Percentiles rank a stretch among this genome's conserved stretches.
Conservation (phyloP, 2,329 filamentous ascomycete genomes). For the Colletotrichum plurivorum region DNA sequence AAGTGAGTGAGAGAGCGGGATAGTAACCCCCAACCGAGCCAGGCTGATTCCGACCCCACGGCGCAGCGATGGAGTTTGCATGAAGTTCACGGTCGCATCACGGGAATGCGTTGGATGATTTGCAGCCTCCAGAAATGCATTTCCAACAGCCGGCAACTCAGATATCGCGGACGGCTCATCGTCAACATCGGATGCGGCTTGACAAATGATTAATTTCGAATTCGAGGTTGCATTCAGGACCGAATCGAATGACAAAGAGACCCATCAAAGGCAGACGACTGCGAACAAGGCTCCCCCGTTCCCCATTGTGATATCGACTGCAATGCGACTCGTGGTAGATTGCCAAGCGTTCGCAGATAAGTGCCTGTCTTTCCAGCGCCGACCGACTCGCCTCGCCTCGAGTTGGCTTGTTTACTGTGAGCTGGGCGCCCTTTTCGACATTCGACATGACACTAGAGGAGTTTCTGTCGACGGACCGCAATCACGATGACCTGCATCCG, state of each 20-base stretch:
- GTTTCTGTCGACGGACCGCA: constrained; percentile 26
- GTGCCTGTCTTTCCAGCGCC: background rate
- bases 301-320: constrained; percentile 30
- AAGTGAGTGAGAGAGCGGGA: background rate
- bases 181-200: constrained; percentile 8
- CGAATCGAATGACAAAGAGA: constrained; percentile 16
- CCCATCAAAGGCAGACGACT: background rate
- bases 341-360: constrained; percentile 35
- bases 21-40: background rate
- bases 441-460: constrained; percentile 31
- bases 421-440: constrained; percentile 18
- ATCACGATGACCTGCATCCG: constrained; percentile 40
- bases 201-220: constrained; percentile 14
- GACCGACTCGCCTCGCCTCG: constrained; percentile 5
- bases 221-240: constrained; percentile 29
- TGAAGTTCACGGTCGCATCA: constrained; percentile 31
- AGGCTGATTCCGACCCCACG: constrained; percentile 4
- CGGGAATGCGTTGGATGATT: constrained; percentile 8
- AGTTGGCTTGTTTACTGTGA: constrained; percentile 19
- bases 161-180: background rate
- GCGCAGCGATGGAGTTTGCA: constrained; percentile 18
- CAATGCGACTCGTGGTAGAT: constrained; percentile 33
- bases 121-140: constrained; percentile 1
- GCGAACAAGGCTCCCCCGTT: constrained; percentile 16
- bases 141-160: constrained; percentile 7